Base-by-base conservation (phyloP, 2,329 filamentous ascomycete genomes). In the Septoria petroselini region DNA sequence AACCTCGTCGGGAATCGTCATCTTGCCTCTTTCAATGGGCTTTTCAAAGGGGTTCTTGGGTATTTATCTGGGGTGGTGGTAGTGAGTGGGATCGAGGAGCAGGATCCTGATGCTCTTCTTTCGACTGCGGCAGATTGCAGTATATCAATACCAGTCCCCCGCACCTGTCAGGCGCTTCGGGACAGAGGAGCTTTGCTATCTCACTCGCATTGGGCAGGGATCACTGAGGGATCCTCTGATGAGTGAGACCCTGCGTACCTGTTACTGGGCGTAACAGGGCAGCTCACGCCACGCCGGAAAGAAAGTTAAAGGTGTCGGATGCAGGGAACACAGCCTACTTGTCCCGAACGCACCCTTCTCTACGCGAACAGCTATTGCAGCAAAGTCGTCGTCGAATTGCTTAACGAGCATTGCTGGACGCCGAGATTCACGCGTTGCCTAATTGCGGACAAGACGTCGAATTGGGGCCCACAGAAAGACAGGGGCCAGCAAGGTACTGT, bases 1-100 rank as follows among this genome's bases (percentile, higher is more conserved):
- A 63, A 88, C 86, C 74, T 89, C 86, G 52, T 89, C 85, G 29
- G 85, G 85, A 55, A 89, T 75, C 58, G 76, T 80, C 76, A 81
- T 83, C 3, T 58, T 68, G 60, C 41, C 43, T 47, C 34, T 29
- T 43, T 45, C 39, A 40, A 44, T 41, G 25, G 38, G 50, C n/a
- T 39, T 33, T 40, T 41, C 43, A 39, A 43, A 31, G 12, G 38
- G 19, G n/a, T n/a, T n/a, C 35, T 44, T 41, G 47, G 30, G 43
- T 18, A 23, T 40, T 17, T 31, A 18, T 3, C 31, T n/a, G n/a
- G 7, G 38, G 30, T 41, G 43, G 39, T 42, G 38, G 39, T 17
- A 43, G 33, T 27, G 38, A 43, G 31, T 52, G 39, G 37, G 39
- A 52, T 49, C 52, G 48, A 52, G 44, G 44, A 52, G 44, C 19